Evolutionary conservation across 2,329 filamentous ascomycete species (phyloP), one percentile per base, ranked within the genome.

Genomic region (Fonsecaea multimorphosa): DNA sequence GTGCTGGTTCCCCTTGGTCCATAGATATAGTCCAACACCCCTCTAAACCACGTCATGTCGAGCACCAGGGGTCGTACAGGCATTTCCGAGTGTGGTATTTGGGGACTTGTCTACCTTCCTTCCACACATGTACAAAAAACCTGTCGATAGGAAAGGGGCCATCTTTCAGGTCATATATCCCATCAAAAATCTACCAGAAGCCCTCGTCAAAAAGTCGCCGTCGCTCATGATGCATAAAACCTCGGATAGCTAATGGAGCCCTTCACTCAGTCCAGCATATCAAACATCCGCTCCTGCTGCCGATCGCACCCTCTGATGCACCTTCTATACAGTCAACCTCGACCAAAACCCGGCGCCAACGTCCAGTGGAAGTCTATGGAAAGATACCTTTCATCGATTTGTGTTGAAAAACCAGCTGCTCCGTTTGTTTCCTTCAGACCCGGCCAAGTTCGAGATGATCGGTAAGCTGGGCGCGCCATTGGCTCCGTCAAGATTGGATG

Each of bases 371-470:
- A 19, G 3, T n/a, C 14, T 3, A 6, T n/a, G 19, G 14, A 54
- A 54, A 32, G 52, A 32, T n/a, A 32, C 7, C 19, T 27, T 22
- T 66, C 54, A 69, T 34, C 67, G 61, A 52, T 59, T 56, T 36
- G 64, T 71, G 72, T 82, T 77, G 72, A 82, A 82, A 73, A 83
- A 82, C 81, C 81, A 83, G 74, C 80, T 83, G 63, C 84, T 92
- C 58, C 84, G 87, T 66, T 89, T 93, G 73, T 84, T 86, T 89
- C 29, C 84, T 87, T 90, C 88, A 72, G 90, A 91, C 29, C 89
- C 91, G 77, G 90, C 89, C 66, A 90, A 81, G 32, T 74, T 76
- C 38, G 78, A 76, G 22, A 76, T 62, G 24, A 73, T 68, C 1
- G 73, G 73, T 16, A 78, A 74, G 58, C 73, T 68, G 34, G 77